Percentiles rank a stretch among this genome's conserved stretches.
Evolutionary conservation across 2,329 filamentous ascomycete species (phyloP).

Genomic region (Gaeumannomyces sp.): DNA sequence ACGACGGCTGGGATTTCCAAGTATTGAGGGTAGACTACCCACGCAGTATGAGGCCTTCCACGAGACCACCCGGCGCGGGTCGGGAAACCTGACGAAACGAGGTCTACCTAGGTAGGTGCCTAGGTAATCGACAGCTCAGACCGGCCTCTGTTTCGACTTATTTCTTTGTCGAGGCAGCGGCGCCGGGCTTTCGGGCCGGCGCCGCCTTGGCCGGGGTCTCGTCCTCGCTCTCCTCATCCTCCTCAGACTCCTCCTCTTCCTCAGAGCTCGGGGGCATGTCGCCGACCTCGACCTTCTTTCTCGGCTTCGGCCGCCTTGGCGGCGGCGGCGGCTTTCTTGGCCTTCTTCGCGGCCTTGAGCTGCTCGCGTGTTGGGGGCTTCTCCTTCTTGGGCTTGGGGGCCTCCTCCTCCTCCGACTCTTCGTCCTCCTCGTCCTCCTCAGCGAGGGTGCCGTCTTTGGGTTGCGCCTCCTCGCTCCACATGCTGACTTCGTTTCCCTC

Average conservation of each 20-base stretch:
- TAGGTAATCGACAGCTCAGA: too few species aligned
- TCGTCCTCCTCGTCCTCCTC: conserved; percentile 44
- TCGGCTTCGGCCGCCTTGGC: conserved; percentile 38
- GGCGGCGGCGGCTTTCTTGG: conserved; percentile 41
- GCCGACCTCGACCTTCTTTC: conserved; percentile 73
- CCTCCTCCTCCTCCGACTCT: conserved; percentile 45
- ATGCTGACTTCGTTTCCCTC: conserved; percentile 86
- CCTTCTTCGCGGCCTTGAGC: conserved; percentile 81
- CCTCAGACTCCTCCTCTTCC: conserved; percentile 37
- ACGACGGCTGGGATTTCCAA: too few species aligned
- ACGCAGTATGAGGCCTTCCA: too few species aligned
- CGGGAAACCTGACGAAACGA: too few species aligned
- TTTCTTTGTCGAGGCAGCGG: conserved; percentile 26
- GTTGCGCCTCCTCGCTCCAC: conserved; percentile 61
- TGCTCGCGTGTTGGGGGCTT: conserved; percentile 65
- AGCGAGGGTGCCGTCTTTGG: conserved; percentile 41
- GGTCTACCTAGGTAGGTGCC: too few species aligned
- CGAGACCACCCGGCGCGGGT: too few species aligned
- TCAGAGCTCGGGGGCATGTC: conserved; percentile 70
- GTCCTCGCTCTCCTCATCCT: conserved; percentile 39
- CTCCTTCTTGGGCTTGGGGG: conserved; percentile 32
- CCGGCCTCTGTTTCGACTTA: conserved; percentile 26
- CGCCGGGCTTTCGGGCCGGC: conserved; percentile 20
- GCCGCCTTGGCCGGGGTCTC: conserved; percentile 43
- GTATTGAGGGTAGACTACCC: too few species aligned